These are phyloP conservation scores for Akanthomyces uredinophilus DNA, from an alignment of 2,329 filamentous ascomycete species.

Conservation along the genomic window DNA sequence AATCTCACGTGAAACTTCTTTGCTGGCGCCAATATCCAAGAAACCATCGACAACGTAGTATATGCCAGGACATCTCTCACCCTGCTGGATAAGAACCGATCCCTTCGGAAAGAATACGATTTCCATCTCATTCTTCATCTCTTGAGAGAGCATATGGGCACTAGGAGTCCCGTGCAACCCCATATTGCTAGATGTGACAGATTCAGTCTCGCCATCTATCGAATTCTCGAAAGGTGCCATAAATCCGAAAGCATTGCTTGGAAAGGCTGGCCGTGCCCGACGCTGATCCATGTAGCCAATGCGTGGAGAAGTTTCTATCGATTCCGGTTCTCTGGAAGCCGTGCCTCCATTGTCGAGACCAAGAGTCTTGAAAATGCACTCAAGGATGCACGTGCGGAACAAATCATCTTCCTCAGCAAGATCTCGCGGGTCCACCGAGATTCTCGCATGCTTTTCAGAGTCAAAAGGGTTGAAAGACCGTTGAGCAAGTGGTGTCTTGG, in stretches of 20 bases:
- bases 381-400: constrained; percentile 84
- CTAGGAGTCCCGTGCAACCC: constrained; percentile 58
- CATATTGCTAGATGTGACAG: constrained; percentile 66
- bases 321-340: constrained; percentile 61
- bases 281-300: constrained; percentile 79
- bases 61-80: constrained; percentile 89
- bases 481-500: constrained; percentile 43
- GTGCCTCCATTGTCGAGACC: constrained; percentile 69
- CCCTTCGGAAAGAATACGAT: constrained; percentile 97
- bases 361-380: constrained; percentile 93
- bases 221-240: constrained; percentile 76
- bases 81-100: constrained; percentile 90
- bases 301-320: constrained; percentile 78
- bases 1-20: constrained; percentile 27
- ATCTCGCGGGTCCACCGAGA: constrained; percentile 65
- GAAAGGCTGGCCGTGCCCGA: constrained; percentile 71
- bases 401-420: constrained; percentile 81
- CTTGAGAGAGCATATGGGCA: constrained; percentile 62
- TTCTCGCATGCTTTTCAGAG: constrained; percentile 43
- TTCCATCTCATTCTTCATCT: constrained; percentile 87
- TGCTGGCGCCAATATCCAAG: constrained; percentile 82
- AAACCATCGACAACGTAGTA: constrained; percentile 99
- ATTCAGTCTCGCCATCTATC: constrained; percentile 80
- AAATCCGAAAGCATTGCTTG: constrained; percentile 74
- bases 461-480: constrained; percentile 53